Conservation (phyloP, 352 stramenopile genomes). For the Aphanomyces invadans region DNA sequence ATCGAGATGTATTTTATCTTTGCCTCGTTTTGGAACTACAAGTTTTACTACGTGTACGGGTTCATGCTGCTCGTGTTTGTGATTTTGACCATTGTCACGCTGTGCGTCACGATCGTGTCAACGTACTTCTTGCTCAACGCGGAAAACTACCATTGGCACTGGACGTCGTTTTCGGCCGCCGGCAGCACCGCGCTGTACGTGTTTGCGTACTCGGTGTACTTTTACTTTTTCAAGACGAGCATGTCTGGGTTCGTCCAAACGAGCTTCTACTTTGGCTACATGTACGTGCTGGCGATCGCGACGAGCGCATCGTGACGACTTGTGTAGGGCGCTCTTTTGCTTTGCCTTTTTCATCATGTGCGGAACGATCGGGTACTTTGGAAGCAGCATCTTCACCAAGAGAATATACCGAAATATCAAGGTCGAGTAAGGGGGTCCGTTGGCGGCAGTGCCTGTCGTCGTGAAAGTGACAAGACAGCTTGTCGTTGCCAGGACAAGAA, state of each 20-base stretch:
- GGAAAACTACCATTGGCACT: slow-evolving; percentile 99
- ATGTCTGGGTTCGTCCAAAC: slow-evolving; percentile 99
- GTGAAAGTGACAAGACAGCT: neutral
- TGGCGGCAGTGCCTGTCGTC: neutral
- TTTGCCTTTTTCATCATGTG: slow-evolving; percentile 91
- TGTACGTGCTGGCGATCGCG: slow-evolving; percentile 48
- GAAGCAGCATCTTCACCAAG: slow-evolving; percentile 90
- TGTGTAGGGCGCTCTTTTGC: slow-evolving; percentile 83
- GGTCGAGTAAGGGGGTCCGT: slow-evolving; percentile 68
- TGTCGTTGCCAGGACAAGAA: neutral
- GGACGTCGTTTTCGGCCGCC: slow-evolving; percentile 93
- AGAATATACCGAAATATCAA: slow-evolving; percentile 95
- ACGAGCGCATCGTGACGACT: neutral
- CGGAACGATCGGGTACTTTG: slow-evolving; percentile 85
- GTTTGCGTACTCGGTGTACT: slow-evolving; percentile 99
- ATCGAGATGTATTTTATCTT: slow-evolving; percentile 99
- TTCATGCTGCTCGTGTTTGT: slow-evolving; percentile 98
- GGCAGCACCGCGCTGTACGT: slow-evolving; percentile 95
- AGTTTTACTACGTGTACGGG: slow-evolving; percentile 99
- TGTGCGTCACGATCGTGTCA: slow-evolving; percentile 98
- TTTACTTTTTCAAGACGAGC: slow-evolving; percentile 99
- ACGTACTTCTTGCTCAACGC: slow-evolving; percentile 98
- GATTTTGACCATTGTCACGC: slow-evolving; percentile 96
- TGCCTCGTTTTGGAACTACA: slow-evolving; percentile 99
- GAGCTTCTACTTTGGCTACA: slow-evolving; percentile 99